phyloP scores from a whole-genome alignment of 2,329 filamentous ascomycete species.

The Capronia americana region DNA sequence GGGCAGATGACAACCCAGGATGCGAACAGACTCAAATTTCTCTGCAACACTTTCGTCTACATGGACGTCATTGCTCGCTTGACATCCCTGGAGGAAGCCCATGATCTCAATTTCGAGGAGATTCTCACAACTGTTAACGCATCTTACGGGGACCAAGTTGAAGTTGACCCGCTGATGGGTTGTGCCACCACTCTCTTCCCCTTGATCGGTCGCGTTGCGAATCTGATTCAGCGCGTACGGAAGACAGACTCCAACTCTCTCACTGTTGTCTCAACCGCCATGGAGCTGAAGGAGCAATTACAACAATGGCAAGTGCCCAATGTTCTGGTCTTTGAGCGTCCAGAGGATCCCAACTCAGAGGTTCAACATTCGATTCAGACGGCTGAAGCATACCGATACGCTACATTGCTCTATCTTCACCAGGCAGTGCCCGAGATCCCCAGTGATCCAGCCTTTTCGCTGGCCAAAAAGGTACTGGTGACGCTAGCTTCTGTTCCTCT shows the following conservation, averaged over 20 bases:
- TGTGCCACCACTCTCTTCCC: constrained; percentile 72
- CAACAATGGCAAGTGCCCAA: constrained; percentile 67
- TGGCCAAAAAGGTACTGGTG: constrained; percentile 67
- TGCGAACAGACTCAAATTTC: constrained; percentile 63
- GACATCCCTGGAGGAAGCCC: constrained; percentile 66
- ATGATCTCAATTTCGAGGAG: constrained; percentile 61
- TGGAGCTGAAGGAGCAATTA: constrained; percentile 65
- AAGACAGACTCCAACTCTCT: constrained; percentile 63
- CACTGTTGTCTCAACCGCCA: constrained; percentile 66
- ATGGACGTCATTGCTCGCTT: constrained; percentile 75
- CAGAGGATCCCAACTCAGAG: constrained; percentile 68
- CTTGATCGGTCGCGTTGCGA: constrained; percentile 69
- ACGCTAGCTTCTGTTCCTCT: constrained; percentile 69
- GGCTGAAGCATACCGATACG: constrained; percentile 71
- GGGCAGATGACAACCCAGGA: constrained; percentile 43
- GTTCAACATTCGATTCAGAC: constrained; percentile 70
- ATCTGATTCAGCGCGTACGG: constrained; percentile 68
- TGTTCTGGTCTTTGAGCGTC: constrained; percentile 60
- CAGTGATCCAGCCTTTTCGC: constrained; percentile 60
- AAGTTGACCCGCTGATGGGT: constrained; percentile 75
- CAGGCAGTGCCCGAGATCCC: constrained; percentile 73
- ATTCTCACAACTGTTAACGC: constrained; percentile 47
- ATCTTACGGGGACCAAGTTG: constrained; percentile 55
- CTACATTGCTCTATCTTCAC: constrained; percentile 70
- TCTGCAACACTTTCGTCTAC: constrained; percentile 75